Conservation (phyloP, 177 flowering plant species). For the Vitis hybrid region DNA sequence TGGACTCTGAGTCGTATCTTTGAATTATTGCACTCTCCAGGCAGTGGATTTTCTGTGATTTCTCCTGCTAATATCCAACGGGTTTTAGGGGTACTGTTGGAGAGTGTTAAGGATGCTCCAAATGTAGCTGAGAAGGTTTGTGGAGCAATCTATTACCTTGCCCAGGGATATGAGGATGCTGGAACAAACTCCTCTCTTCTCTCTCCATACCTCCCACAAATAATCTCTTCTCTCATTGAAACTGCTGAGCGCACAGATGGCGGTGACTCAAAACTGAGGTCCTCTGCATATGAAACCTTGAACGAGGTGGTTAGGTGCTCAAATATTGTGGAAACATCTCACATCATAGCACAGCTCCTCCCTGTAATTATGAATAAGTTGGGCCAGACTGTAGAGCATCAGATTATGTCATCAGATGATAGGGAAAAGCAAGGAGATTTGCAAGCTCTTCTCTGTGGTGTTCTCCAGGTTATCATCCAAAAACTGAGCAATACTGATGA, state of each 20-base stretch:
- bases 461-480: constrained; percentile 78
- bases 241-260: constrained; percentile 67
- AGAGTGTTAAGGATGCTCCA: constrained; percentile 68
- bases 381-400: constrained; percentile 59
- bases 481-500: constrained; percentile 63
- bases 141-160: constrained; percentile 82
- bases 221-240: constrained; percentile 44
- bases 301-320: constrained; percentile 80
- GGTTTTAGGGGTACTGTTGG: constrained; percentile 56
- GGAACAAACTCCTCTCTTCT: constrained; percentile 49
- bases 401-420: constrained; percentile 67
- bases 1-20: constrained; percentile 86
- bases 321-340: constrained; percentile 52
- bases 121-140: constrained; percentile 85
- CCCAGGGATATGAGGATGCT: constrained; percentile 75
- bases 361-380: constrained; percentile 69
- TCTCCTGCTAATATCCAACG: constrained; percentile 49
- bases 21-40: constrained; percentile 70
- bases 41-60: constrained; percentile 57
- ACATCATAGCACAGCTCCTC: constrained; percentile 57
- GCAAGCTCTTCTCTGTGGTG: constrained; percentile 85
- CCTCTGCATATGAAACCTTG: constrained; percentile 81
- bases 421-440: constrained; percentile 78
- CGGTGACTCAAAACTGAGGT: constrained; percentile 59
- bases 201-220: constrained; percentile 54